phyloP scores from a whole-genome alignment of 2,329 filamentous ascomycete genomes.

The Alternaria sp. region DNA sequence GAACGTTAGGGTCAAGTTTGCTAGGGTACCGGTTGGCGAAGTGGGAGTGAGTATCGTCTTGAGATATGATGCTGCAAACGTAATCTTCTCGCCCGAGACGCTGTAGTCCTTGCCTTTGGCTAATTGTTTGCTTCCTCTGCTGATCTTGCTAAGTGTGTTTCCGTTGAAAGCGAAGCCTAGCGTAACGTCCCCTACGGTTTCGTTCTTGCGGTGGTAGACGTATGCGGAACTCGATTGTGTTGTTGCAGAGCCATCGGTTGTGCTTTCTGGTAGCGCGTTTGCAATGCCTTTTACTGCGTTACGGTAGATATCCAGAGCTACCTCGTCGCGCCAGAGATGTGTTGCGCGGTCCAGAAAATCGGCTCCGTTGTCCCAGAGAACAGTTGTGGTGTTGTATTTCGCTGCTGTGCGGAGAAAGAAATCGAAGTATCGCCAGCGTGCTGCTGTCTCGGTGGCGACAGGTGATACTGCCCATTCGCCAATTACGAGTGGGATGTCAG shows the following conservation, averaged over 20 bases:
- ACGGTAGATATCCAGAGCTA: constrained; percentile 59
- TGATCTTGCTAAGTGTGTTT: constrained; percentile 58
- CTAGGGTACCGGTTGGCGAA: constrained; percentile 57
- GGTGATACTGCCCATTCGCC: constrained; percentile 66
- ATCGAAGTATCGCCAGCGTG: constrained; percentile 67
- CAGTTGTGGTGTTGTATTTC: constrained; percentile 60
- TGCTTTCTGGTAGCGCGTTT: constrained; percentile 64
- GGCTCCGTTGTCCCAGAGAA: constrained; percentile 69
- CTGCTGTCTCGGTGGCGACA: constrained; percentile 62
- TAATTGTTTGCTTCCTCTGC: constrained; percentile 51
- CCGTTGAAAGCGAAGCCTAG: constrained; percentile 65
- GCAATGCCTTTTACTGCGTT: constrained; percentile 55
- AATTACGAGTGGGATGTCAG: constrained; percentile 63
- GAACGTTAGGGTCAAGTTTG: constrained; percentile 63
- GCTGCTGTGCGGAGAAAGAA: constrained; percentile 60
- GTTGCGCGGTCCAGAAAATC: constrained; percentile 64
- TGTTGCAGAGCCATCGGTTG: constrained; percentile 57
- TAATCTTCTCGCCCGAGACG: constrained; percentile 55
- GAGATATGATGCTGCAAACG: constrained; percentile 60
- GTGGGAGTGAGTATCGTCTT: constrained; percentile 54
- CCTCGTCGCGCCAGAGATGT: constrained; percentile 61
- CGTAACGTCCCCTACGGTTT: constrained; percentile 53
- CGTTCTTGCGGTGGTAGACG: constrained; percentile 62
- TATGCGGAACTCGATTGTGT: constrained; percentile 63
- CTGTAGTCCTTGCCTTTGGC: constrained; percentile 57